Evolutionary conservation across 2,329 filamentous ascomycete genomes (phyloP), one percentile per base, ranked within the genome.

Genomic region (Fusarium equiseti): DNA sequence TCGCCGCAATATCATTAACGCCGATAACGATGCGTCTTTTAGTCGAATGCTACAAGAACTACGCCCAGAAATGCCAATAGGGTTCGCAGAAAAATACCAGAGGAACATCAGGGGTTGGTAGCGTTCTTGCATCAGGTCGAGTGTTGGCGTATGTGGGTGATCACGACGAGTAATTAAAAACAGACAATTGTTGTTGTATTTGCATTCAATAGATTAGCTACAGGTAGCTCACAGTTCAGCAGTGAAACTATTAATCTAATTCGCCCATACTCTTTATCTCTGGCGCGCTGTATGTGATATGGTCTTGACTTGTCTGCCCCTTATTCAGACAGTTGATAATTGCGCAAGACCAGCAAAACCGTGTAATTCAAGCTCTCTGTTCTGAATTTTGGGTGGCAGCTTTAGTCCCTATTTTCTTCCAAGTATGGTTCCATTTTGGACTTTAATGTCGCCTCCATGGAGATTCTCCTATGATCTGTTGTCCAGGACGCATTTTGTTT

Each of bases 61-160:
- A 27, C 72, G 65, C 16, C 70, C 73, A 29, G 57, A 70, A 31
- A 63, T 80, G 8, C 77, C 79, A 5, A 79, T 79, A 58, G 53
- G 56, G 27, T 75, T 73, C 59, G 38, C 60, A 11, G 38, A 63
- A 6, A 62, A 71, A 5, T 75, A 67, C 27, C 52, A 49, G 4
- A 57, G 22, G 5, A 40, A 59, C 26, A 51, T 74, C 11, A 48
- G 35, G 18, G 49, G 64, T 31, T 69, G 68, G 63, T 71, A 55
- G 31, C 16, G 18, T 32, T n/a, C 43, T 55, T 11, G 22, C 29
- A 18, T 38, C 24, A 22, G 8, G 20, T 44, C 20, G 8, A 44
- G 8, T 38, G 32, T 20, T 38, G 20, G 9, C 20, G 48, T 24
- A 44, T 44, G 42, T 24, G 22, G 42, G 22, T 44, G 42, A 26